Evolutionary conservation across 2,329 filamentous ascomycete species (phyloP).

Genomic region (Septoria linicola): DNA sequence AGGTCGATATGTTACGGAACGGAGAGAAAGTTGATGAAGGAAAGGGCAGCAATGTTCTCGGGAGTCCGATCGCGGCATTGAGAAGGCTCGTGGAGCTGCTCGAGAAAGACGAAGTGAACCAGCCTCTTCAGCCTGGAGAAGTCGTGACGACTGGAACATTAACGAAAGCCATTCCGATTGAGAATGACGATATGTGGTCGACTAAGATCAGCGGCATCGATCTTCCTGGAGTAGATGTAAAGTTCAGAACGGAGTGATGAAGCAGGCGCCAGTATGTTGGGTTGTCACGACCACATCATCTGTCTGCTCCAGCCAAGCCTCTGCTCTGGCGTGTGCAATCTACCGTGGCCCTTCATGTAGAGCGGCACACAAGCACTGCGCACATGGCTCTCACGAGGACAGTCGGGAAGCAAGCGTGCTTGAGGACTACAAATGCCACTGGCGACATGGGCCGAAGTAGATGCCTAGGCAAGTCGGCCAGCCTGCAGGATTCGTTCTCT

Average conservation of each 20-base stretch:
- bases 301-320: neutral
- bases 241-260: constrained; percentile 21
- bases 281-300: neutral
- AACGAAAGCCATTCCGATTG: constrained; percentile 24
- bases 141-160: constrained; percentile 27
- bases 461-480: too few relatives aligned
- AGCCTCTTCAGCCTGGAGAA: constrained; percentile 22
- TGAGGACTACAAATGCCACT: too few relatives aligned
- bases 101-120: constrained; percentile 26
- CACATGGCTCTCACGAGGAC: too few relatives aligned
- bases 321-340: too few relatives aligned
- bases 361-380: too few relatives aligned
- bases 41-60: constrained; percentile 23
- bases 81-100: constrained; percentile 22
- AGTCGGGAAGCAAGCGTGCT: too few relatives aligned
- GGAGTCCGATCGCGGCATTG: constrained; percentile 26
- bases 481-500: too few relatives aligned
- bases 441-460: too few relatives aligned
- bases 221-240: constrained; percentile 24
- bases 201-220: constrained; percentile 25
- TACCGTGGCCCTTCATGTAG: too few relatives aligned
- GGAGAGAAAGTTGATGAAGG: constrained; percentile 22
- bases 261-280: neutral
- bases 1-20: constrained; percentile 20
- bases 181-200: constrained; percentile 25